A percentile compares a stretch with the other conserved stretches of the same genome.
phyloP scores from a whole-genome alignment of 2,329 filamentous ascomycete species.

The Talaromyces piceae region DNA sequence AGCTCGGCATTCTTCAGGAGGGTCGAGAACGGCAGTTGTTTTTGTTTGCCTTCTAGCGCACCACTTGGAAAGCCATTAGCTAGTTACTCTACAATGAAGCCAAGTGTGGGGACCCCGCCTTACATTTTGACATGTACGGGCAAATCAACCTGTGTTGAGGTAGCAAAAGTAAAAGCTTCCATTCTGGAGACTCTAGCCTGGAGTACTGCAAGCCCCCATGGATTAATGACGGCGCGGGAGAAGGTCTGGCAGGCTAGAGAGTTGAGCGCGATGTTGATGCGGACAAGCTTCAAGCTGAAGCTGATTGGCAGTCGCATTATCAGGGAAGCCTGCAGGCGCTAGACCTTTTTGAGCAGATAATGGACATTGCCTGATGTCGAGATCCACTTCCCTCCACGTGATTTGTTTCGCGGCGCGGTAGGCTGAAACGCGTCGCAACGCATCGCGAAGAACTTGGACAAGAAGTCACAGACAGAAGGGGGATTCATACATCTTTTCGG shows the following conservation, averaged over 20 bases:
- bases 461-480: no score
- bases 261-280: neutral
- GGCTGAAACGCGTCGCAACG: neutral
- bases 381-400: neutral
- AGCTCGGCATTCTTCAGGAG: slow-evolving; percentile 72
- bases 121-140: slow-evolving; percentile 60
- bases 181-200: slow-evolving; percentile 41
- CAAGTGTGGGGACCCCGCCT: neutral
- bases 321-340: neutral
- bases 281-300: neutral
- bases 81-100: slow-evolving; percentile 5
- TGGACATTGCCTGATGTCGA: neutral
- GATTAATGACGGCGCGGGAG: neutral
- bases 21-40: slow-evolving; percentile 66
- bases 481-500: no score
- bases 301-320: neutral
- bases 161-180: slow-evolving; percentile 95
- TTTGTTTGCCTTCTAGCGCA: slow-evolving; percentile 70
- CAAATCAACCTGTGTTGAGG: slow-evolving; percentile 73
- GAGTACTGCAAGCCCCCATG: slow-evolving; percentile 1
- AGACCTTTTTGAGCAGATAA: neutral
- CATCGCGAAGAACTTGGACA: neutral
- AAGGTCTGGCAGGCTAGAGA: neutral
- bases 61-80: slow-evolving; percentile 43
- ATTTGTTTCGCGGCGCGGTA: neutral